Base-by-base conservation (phyloP, 1,284 basidiomycete species). In the Ustilago crameri region DNA sequence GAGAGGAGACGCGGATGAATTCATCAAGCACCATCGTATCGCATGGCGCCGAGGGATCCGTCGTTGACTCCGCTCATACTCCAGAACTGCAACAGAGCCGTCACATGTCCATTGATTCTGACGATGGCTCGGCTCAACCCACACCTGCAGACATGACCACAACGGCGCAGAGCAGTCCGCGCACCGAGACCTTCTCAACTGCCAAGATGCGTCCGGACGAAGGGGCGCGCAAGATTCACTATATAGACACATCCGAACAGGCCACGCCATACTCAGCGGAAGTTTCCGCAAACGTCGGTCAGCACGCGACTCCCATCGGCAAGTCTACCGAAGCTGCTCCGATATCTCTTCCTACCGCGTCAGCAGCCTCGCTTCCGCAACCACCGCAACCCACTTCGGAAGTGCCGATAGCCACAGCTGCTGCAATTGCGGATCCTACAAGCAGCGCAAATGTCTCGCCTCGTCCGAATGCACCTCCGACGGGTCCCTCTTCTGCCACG, bases 121-220 rank as follows among this genome's bases (percentile, higher is more conserved):
- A 73, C 51, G 50, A 72, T 66, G 70, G 62, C 30, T 65, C 70
- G 44, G 51, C 59, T 14, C 57, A 65, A 54, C 41, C 52, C 22
- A 72, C 69, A n/a, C 69, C 69, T 30, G 43, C 52, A 0, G 60
- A 67, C 40, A 51, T 60, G 51, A 58, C 62, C 10, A 20, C 17
- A 14, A 55, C 55, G 18, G 48, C 55, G 27, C 48, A 41, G 30
- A 26, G 22, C 34, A 45, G 37, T 27, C 20, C 48, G 14, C 38
- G 38, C 26, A 37, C n/a, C 35, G 51, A 54, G 50, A 35, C 53
- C 17, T 51, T 43, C 51, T 20, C 49, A 22, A 47, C 2, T 37
- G 32, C 37, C 41, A 61, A 62, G 20, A 27, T 38, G 10, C 55
- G 54, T 26, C 47, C 43, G 9, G 67, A 64, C 3, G 67, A 70